Evolutionary conservation across 2,329 filamentous ascomycete species (phyloP).

Genomic region (Microthyrium microscopicum): DNA sequence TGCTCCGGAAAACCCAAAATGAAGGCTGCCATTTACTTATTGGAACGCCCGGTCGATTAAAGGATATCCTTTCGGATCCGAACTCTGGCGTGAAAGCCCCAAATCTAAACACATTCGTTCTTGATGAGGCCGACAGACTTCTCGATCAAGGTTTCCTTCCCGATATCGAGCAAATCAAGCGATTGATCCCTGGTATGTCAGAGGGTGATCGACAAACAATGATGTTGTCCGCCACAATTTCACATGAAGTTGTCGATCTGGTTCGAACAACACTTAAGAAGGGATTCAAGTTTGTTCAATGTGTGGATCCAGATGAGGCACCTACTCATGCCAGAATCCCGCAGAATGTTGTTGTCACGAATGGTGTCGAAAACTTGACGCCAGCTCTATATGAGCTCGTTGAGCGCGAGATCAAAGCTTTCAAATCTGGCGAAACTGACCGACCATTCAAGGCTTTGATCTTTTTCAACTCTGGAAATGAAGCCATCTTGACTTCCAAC

Average conservation of each 20-base stretch:
- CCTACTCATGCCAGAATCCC: constrained; percentile 76
- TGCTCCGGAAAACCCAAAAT: constrained; percentile 50
- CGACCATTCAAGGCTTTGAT: constrained; percentile 88
- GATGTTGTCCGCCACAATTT: constrained; percentile 89
- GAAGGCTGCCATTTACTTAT: constrained; percentile 80
- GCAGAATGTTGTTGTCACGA: constrained; percentile 54
- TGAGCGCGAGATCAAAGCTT: constrained; percentile 37
- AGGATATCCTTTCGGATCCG: constrained; percentile 60
- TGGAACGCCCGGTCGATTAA: constrained; percentile 74
- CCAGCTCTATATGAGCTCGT: constrained; percentile 65
- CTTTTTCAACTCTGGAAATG: constrained; percentile 67
- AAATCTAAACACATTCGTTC: constrained; percentile 40
- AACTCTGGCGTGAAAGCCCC: constrained; percentile 46
- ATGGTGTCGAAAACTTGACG: constrained; percentile 57
- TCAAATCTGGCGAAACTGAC: constrained; percentile 21
- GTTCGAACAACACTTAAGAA: constrained; percentile 65
- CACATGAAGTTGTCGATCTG: constrained; percentile 62
- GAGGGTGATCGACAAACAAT: constrained; percentile 69
- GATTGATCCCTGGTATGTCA: constrained; percentile 41
- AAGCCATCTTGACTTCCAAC: constrained; percentile 48
- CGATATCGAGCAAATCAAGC: constrained; percentile 31
- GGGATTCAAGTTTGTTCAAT: constrained; percentile 78
- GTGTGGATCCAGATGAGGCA: constrained; percentile 63
- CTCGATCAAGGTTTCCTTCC: constrained; percentile 40
- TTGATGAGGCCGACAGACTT: constrained; percentile 52